Evolutionary conservation across 441 rosid genomes (phyloP), one percentile per base, ranked within the genome.

Genomic region (Raphanus hybrid): DNA sequence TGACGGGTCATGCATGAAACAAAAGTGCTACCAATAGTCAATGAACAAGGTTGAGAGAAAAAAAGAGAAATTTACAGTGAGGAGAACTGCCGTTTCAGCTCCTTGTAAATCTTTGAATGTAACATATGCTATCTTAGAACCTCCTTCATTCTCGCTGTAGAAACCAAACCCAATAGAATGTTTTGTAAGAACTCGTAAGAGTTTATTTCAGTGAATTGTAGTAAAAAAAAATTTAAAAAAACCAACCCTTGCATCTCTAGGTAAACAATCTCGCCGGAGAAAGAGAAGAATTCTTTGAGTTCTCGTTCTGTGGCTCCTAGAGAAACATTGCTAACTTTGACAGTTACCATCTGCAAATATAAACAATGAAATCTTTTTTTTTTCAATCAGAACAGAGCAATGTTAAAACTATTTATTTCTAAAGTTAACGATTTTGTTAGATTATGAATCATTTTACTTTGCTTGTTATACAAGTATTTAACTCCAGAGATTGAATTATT

Each of bases 41-140:
- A 3, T 62, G 20, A 3, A 23, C 1, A 48, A 67, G 37, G 14
- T 1, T 45, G 62, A 59, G n/a, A 39, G 2, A 2, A 5, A 35
- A 37, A 6, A 41, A 12, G 62, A 12, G 29, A 35, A 50, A 0
- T n/a, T 73, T 85, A 92, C 96, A 59, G 97, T 84, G 71, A 94
- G 97, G 78, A 91, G 97, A 75, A 91, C 82, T 75, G 98, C 96
- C 58, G 99, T 94, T 70, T 92, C 97, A 57, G 98, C 96, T 78
- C 97, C 97, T 79, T 92, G 97, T 15, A 87, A 45, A 79, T 94
- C 97, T 76, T 91, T 92, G 86, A 92, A 92, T 72, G 96, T 90
- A 52, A 94, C 94, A 82, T 87, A 94, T 10, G 89, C 96, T 73
- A 83, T 43, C 82, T 91, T 95, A 73, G 87, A 87, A 54, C 73